Base-by-base conservation (phyloP, 768 basidiomycete species). In the Leccinum uliginosum region DNA sequence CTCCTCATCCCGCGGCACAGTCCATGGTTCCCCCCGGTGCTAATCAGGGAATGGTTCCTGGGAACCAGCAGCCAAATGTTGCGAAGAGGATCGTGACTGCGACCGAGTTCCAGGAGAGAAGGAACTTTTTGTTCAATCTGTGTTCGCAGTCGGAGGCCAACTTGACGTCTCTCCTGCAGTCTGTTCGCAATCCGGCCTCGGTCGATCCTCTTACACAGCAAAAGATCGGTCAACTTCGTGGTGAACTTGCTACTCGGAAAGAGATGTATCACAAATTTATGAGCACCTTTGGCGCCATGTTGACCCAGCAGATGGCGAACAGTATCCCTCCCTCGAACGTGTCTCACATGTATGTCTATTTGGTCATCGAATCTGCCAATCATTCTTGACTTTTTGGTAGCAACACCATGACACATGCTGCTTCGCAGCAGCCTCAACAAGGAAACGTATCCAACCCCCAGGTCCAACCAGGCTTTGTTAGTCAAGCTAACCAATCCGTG, bases 261-360 rank as follows among this genome's bases (percentile, higher is more conserved):
- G 80, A 83, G 0, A 51, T 73, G 51, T 65, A 76, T 34, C 50
- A 50, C 50, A 78, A 74, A 56, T 64, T 83, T 44, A 51, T 73
- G 6, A 52, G 64, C 23, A 67, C 72, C 49, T 62, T 70, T 19
- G 67, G 69, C 12, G 61, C 63, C 14, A 49, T 63, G 23, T 35
- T 64, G 48, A 49, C 61, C 23, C 71, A 69, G 53, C 70, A 69
- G 35, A 46, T 73, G 51, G 55, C 53, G 11, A 68, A 65, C 32
- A 45, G 58, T 10, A 62, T 66, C n/a, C 32, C 67, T 15, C 60
- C 64, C 19, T 51, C 61, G 19, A 70, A 64, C 56, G 58, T 63
- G 58, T 3, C 66, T 51, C 72, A 74, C 35, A 59, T 76, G 78
- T 80, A 65, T 52, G 76, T 65, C 48, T 3, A 49, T 40, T 49